Percentiles rank a stretch among this genome's conserved stretches.
phyloP scores from a whole-genome alignment of 495 filamentous ascomycete genomes.

The Tuber calosporum region DNA sequence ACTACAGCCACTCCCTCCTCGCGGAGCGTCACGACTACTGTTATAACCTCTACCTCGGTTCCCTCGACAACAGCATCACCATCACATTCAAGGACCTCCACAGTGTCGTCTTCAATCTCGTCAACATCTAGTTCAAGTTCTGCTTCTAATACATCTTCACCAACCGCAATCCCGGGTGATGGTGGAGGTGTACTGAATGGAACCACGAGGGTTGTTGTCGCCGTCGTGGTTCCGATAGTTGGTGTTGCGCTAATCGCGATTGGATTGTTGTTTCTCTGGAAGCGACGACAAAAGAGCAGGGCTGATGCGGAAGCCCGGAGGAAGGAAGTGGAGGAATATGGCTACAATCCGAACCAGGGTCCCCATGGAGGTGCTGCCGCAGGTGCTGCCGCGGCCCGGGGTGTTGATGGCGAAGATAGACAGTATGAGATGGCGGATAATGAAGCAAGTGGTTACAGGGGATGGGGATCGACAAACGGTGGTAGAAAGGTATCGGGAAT shows the following conservation, averaged over 20 bases:
- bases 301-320: conserved; percentile 77
- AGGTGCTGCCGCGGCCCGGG: conserved; percentile 46
- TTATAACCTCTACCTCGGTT: conserved; percentile 6
- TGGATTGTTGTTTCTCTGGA: conserved; percentile 73
- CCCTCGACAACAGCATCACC: not conserved
- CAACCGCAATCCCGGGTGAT: conserved; percentile 10
- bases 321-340: conserved; percentile 94
- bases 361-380: conserved; percentile 66
- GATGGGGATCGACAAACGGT: conserved; percentile 79
- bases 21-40: conserved; percentile 12
- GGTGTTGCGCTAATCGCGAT: conserved; percentile 76
- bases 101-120: not conserved
- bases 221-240: conserved; percentile 86
- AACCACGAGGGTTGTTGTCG: conserved; percentile 73
- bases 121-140: not conserved
- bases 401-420: conserved; percentile 43
- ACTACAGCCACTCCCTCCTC: conserved; percentile 4
- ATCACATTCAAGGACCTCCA: not conserved
- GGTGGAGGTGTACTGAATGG: conserved; percentile 50
- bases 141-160: conserved; percentile 14
- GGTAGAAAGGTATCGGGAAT: conserved; percentile 80
- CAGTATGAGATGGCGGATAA: conserved; percentile 64
- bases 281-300: conserved; percentile 74
- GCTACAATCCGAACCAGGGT: conserved; percentile 90
- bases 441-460: conserved; percentile 70